Evolutionary conservation across 179 eudicot species (phyloP).

Genomic region (Silene coronaria): DNA sequence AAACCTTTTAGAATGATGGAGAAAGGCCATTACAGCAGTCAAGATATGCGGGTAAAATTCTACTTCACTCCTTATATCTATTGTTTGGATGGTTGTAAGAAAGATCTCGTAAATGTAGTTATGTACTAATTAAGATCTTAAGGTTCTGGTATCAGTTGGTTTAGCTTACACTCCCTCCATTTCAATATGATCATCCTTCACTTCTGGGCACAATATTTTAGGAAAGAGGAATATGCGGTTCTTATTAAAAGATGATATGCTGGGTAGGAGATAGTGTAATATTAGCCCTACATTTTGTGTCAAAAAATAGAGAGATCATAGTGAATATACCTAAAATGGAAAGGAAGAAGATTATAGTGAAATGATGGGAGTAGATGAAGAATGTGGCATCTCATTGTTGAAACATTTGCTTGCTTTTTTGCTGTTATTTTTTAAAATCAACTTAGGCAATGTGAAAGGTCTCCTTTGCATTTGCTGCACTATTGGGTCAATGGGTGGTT

Average conservation of each 20-base stretch:
- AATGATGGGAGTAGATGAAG: no score
- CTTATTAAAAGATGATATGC: no score
- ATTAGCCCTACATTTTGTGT: no score
- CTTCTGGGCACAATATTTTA: no score
- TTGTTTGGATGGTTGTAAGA: not conserved
- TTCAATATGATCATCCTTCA: no score
- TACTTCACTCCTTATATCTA: not conserved
- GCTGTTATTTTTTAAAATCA: not conserved
- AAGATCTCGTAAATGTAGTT: not conserved
- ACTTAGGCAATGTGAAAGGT: not conserved
- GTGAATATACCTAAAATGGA: no score
- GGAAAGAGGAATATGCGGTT: no score
- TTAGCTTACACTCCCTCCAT: no score
- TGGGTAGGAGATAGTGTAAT: no score
- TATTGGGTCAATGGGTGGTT: not conserved
- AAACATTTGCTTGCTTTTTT: not conserved
- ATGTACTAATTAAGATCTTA: not conserved
- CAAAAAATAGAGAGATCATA: no score
- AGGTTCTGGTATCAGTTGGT: not conserved
- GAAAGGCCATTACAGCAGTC: slow-evolving; percentile 22
- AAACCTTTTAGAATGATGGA: slow-evolving; percentile 27
- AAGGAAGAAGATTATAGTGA: no score
- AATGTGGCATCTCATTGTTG: not conserved
- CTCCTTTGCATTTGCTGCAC: slow-evolving; percentile 1
- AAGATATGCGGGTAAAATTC: slow-evolving; percentile 23